A percentile compares a stretch with the other conserved stretches of the same genome.
Evolutionary conservation across 2,329 filamentous ascomycete species (phyloP).

Genomic region (Diatrype stigma): DNA sequence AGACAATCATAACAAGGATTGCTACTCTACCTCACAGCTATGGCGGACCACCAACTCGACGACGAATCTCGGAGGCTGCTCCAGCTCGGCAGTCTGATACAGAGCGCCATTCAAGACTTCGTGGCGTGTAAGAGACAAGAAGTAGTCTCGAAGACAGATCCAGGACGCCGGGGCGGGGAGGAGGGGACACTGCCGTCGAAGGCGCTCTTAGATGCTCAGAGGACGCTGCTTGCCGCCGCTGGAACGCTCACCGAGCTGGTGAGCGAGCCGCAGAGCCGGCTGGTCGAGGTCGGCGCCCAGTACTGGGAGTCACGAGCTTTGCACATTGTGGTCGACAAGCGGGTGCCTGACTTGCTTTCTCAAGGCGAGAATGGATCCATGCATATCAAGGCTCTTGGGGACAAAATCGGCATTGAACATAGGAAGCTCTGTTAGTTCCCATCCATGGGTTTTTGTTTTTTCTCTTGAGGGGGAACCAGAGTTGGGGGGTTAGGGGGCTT

Average conservation of each 20-base stretch:
- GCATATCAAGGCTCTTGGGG: slow-evolving; percentile 19
- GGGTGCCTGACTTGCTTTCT: slow-evolving; percentile 30
- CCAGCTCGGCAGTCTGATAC: slow-evolving; percentile 15
- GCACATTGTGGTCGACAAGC: slow-evolving; percentile 29
- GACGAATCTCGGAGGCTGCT: slow-evolving; percentile 7
- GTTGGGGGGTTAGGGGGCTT: too few species aligned
- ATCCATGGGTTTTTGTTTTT: too few species aligned
- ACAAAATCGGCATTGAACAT: slow-evolving; percentile 23
- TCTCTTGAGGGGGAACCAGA: too few species aligned
- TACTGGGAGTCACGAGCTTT: slow-evolving; percentile 31
- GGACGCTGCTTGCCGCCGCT: slow-evolving; percentile 26
- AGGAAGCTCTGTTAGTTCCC: slow-evolving; percentile 25
- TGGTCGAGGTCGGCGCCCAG: slow-evolving; percentile 30
- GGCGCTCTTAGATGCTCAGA: slow-evolving; percentile 28
- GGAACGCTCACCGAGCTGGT: slow-evolving; percentile 31
- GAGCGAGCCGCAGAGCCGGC: slow-evolving; percentile 24
- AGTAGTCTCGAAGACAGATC: background rate
- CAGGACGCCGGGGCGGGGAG: background rate
- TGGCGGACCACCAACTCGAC: background rate
- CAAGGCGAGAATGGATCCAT: slow-evolving; percentile 19
- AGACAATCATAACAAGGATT: too few species aligned
- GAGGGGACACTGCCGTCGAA: slow-evolving; percentile 6
- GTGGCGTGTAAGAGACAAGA: background rate
- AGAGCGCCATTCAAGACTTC: slow-evolving; percentile 6
- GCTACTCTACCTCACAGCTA: too few species aligned